phyloP scores from a whole-genome alignment of 2,329 filamentous ascomycete species.

The Stagonosporopsis rhizophila region DNA sequence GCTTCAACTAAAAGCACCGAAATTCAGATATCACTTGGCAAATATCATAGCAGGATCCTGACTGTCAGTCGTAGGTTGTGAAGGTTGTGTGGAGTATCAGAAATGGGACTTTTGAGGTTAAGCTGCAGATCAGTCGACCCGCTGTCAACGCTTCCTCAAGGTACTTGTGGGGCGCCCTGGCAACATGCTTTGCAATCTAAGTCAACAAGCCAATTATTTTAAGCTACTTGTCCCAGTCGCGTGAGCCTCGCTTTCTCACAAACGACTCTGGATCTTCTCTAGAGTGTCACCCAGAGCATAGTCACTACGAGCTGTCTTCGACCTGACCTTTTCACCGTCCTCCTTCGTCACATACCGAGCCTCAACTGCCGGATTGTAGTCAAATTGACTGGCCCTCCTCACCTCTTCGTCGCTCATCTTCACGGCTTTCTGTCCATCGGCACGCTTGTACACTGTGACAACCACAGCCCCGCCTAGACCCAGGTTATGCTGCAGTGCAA shows the following conservation, averaged over 20 bases:
- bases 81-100: no score
- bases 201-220: no score
- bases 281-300: slow-evolving; percentile 81
- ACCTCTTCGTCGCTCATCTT: slow-evolving; percentile 69
- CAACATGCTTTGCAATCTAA: no score
- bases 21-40: no score
- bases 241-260: slow-evolving; percentile 49
- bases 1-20: no score
- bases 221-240: no score
- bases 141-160: no score
- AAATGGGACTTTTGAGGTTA: no score
- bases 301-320: slow-evolving; percentile 67
- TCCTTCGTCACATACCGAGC: slow-evolving; percentile 84
- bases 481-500: slow-evolving; percentile 88
- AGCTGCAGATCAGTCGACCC: no score
- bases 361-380: slow-evolving; percentile 90
- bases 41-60: no score
- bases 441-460: slow-evolving; percentile 84
- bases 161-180: no score
- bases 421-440: slow-evolving; percentile 73
- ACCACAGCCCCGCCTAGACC: slow-evolving; percentile 90
- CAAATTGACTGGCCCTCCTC: slow-evolving; percentile 70
- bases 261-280: slow-evolving; percentile 73
- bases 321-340: slow-evolving; percentile 73
- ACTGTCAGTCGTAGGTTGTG: no score